A percentile compares a stretch with the other conserved stretches of the same genome.
Evolutionary conservation across 192 early-diverging fungal genomes (phyloP).

Genomic region (Coemansia sp.): DNA sequence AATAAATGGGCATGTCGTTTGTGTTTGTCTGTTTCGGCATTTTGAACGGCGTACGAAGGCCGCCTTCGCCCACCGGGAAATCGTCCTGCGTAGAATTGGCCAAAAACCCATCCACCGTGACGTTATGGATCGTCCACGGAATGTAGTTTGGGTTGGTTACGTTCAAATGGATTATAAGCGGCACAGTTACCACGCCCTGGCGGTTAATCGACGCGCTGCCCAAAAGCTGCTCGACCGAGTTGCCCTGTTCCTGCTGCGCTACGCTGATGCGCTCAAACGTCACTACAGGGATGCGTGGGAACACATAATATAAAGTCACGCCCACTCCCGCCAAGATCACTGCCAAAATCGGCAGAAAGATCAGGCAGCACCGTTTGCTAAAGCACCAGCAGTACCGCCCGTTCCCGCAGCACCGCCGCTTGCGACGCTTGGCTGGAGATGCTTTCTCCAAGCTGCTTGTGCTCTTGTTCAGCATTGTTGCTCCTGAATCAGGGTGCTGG

Average conservation of each 20-base stretch:
- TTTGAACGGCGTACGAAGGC: constrained; percentile 42
- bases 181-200: constrained; percentile 50
- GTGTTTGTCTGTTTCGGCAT: constrained; percentile 38
- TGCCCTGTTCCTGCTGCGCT: constrained; percentile 1
- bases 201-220: constrained; percentile 37
- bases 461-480: constrained; percentile 15
- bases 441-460: neutral
- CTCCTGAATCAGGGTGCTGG: constrained; percentile 20
- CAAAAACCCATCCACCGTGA: constrained; percentile 51
- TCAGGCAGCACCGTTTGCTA: constrained; percentile 39
- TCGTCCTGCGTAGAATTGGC: constrained; percentile 26
- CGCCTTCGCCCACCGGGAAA: constrained; percentile 53
- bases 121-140: constrained; percentile 57
- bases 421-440: constrained; percentile 22
- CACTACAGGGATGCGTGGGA: constrained; percentile 50
- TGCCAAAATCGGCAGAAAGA: constrained; percentile 41
- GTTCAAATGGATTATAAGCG: constrained; percentile 53
- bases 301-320: constrained; percentile 54
- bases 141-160: constrained; percentile 59
- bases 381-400: constrained; percentile 57
- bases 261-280: constrained; percentile 40
- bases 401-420: constrained; percentile 42
- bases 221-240: constrained; percentile 24
- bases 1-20: constrained; percentile 50
- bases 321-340: constrained; percentile 49